A percentile compares a stretch with the other conserved stretches of the same genome.
Conservation (phyloP, 2,329 filamentous ascomycete genomes). For the Penicillium sp. region DNA sequence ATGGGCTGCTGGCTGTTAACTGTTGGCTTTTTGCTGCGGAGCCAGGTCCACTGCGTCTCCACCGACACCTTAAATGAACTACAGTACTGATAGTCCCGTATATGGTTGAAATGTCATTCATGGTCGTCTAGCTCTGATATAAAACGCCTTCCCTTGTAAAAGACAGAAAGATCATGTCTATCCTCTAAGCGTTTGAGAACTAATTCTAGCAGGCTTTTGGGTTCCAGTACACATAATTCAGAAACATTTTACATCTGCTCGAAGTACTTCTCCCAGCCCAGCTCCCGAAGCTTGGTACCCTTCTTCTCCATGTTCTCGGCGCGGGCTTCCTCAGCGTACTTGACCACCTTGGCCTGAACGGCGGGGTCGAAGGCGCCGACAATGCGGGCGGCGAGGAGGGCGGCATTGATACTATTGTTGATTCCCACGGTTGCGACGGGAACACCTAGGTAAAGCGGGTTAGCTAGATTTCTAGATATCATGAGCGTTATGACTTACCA, state of each 20-base stretch:
- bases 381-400: slow-evolving; percentile 64
- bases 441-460: slow-evolving; percentile 49
- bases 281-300: slow-evolving; percentile 39
- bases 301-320: slow-evolving; percentile 42
- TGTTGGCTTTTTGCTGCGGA: background rate
- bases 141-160: slow-evolving; percentile 14
- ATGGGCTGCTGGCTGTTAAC: background rate
- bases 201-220: slow-evolving; percentile 1
- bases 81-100: background rate
- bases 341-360: slow-evolving; percentile 41
- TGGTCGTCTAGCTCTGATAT: slow-evolving; percentile 21
- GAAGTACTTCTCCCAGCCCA: slow-evolving; percentile 44
- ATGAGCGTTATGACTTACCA: slow-evolving; percentile 38
- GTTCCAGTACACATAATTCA: slow-evolving; percentile 1
- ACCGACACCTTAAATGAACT: background rate
- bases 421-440: slow-evolving; percentile 73
- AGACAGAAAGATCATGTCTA: slow-evolving; percentile 1
- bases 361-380: slow-evolving; percentile 50
- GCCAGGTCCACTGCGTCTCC: background rate
- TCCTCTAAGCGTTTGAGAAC: slow-evolving; percentile 1
- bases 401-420: slow-evolving; percentile 75
- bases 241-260: slow-evolving; percentile 34
- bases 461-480: background rate
- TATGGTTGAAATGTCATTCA: slow-evolving; percentile 8
- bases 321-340: slow-evolving; percentile 40